Evolutionary conservation across 352 stramenopile species (phyloP).

Genomic region (Thraustochytrium sp.): DNA sequence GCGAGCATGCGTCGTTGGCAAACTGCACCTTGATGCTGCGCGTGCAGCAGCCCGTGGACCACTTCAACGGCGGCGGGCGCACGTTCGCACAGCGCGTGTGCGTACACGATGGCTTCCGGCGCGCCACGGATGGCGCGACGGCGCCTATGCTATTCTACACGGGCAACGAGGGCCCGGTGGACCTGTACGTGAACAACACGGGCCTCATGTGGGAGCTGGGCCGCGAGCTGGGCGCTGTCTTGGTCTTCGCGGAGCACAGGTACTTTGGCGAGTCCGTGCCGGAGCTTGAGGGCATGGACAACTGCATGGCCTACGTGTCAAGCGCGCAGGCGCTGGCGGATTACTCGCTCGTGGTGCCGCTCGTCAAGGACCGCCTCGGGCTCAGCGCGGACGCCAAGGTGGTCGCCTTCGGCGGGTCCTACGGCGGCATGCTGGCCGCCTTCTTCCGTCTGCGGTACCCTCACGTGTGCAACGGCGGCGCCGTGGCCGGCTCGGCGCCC

Average conservation of each 20-base stretch:
- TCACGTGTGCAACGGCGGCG: slow-evolving; percentile 73
- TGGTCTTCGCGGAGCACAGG: slow-evolving; percentile 90
- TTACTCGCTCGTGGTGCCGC: slow-evolving; percentile 76
- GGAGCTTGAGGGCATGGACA: slow-evolving; percentile 54
- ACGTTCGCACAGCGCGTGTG: slow-evolving; percentile 81
- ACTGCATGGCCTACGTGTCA: slow-evolving; percentile 71
- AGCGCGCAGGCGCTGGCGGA: slow-evolving; percentile 86
- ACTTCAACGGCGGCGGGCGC: slow-evolving; percentile 65
- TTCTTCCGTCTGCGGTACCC: slow-evolving; percentile 94
- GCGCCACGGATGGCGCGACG: slow-evolving; percentile 54
- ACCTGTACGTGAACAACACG: slow-evolving; percentile 87
- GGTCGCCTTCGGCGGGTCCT: slow-evolving; percentile 87
- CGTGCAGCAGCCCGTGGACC: slow-evolving; percentile 74
- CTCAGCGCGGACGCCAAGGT: slow-evolving; percentile 66
- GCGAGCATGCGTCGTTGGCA: neutral
- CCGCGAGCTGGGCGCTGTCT: slow-evolving; percentile 69
- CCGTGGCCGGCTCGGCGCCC: slow-evolving; percentile 84
- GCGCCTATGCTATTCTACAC: slow-evolving; percentile 52
- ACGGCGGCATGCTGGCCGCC: slow-evolving; percentile 87
- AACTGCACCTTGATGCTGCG: slow-evolving; percentile 23
- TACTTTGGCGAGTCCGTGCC: slow-evolving; percentile 86
- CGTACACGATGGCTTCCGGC: slow-evolving; percentile 75
- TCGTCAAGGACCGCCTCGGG: slow-evolving; percentile 61
- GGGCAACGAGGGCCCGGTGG: slow-evolving; percentile 86
- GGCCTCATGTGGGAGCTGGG: slow-evolving; percentile 86